Conservation (phyloP, 495 filamentous ascomycete genomes). For the Talaromyces trachyspermus region DNA sequence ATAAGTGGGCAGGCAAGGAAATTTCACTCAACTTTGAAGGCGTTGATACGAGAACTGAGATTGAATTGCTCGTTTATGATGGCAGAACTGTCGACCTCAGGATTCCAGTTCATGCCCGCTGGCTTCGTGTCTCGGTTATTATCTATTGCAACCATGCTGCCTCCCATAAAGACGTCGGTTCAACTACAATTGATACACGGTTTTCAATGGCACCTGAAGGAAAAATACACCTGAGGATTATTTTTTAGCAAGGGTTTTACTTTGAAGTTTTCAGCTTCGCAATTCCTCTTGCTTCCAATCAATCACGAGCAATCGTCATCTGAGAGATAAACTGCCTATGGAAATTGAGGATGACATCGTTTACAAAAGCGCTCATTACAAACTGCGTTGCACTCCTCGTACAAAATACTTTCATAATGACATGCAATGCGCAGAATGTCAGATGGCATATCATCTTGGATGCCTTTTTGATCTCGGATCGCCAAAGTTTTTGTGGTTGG, state of each 20-base stretch:
- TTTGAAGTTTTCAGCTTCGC: too few relatives aligned
- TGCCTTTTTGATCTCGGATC: neutral
- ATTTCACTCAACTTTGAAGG: neutral
- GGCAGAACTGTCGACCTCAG: too few relatives aligned
- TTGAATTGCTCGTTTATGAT: neutral
- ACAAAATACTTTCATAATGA: neutral
- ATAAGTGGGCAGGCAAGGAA: neutral
- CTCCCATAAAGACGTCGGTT: neutral
- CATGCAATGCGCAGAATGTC: neutral
- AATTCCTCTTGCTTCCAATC: neutral
- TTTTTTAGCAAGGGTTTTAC: neutral
- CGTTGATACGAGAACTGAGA: neutral
- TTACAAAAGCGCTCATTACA: neutral
- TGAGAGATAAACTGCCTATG: neutral
- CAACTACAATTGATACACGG: neutral
- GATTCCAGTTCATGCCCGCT: neutral
- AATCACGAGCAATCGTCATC: neutral
- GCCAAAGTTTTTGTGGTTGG: too few relatives aligned
- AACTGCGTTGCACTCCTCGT: neutral
- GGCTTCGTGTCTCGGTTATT: neutral
- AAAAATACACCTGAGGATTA: neutral
- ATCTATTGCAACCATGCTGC: neutral
- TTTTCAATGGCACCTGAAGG: neutral
- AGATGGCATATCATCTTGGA: neutral
- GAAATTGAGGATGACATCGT: neutral